Evolutionary conservation across 2,329 filamentous ascomycete species (phyloP), one percentile per base, ranked within the genome.

Genomic region (Aspergillus sp.): DNA sequence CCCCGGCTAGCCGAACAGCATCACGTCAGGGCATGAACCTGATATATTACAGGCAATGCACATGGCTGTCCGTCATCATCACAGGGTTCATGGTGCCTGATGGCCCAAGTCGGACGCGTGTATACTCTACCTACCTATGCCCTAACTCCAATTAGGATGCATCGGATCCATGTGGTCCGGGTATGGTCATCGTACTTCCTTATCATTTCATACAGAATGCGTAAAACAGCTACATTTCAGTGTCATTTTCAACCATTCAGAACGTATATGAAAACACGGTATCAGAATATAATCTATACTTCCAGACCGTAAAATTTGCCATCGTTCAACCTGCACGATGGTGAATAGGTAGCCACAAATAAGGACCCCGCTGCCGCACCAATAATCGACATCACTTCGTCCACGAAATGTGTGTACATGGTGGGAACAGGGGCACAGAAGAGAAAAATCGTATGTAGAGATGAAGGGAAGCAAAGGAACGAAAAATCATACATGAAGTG

Each of bases 401-500:
- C 19, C 19, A 17, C 32, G 32, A 36, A 10, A 36, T 13, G 27
- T 27, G 39, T 17, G 32, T n/a, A 47, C 11, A 49, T 25, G 23
- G 49, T 48, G 51, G 25, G 25, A 13, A 17, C 8, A 42, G 23
- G 27, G 52, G 44, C 47, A 61, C 59, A 51, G 21, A 23, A 48
- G 38, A 53, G 44, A n/a, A 58, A 57, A 17, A 3, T 19, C 4
- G n/a, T 32, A 30, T 27, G 25, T 49, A 25, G 13, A 27, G 23
- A 27, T 8, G 52, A 53, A 55, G 42, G 42, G 30, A 36, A 36
- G 32, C 32, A 13, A 36, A 36, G 32, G 11, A 36, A 36, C 10
- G 5, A 57, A 52, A 64, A 56, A 54, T 51, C 36, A 59, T 52
- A 49, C 58, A 41, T 66, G 63, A 56, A 56, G 50, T 39, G 62